Percentiles rank a stretch among this genome's conserved stretches.
Conservation (phyloP, 2,329 filamentous ascomycete genomes). For the Paraconiothyrium brasiliense region DNA sequence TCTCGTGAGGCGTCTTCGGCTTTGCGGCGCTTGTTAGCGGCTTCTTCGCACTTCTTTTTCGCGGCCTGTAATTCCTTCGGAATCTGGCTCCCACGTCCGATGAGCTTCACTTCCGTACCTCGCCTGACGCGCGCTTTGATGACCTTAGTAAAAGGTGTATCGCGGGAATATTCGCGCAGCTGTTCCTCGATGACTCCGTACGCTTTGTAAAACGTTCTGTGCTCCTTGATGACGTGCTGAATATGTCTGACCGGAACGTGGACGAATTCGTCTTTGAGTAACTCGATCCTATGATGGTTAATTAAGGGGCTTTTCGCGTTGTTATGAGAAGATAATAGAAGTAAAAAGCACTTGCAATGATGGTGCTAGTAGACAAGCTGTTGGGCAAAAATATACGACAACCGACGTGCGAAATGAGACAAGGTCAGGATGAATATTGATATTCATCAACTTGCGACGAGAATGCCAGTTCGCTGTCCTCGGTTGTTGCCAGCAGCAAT, state of each 20-base stretch:
- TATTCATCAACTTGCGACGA: background rate
- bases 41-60: slow-evolving; percentile 36
- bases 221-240: slow-evolving; percentile 34
- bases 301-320: background rate
- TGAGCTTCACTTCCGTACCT: slow-evolving; percentile 29
- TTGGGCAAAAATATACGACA: no score
- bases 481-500: background rate
- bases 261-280: slow-evolving; percentile 56
- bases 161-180: slow-evolving; percentile 31
- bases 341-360: background rate
- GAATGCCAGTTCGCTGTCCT: background rate
- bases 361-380: no score
- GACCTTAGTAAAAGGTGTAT: slow-evolving; percentile 30
- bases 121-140: slow-evolving; percentile 32
- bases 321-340: background rate
- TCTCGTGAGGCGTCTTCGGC: slow-evolving; percentile 29
- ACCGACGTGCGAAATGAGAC: background rate
- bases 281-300: slow-evolving; percentile 29
- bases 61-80: slow-evolving; percentile 46
- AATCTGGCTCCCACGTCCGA: slow-evolving; percentile 34
- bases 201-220: slow-evolving; percentile 51
- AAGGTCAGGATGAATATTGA: background rate
- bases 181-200: slow-evolving; percentile 47
- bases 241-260: slow-evolving; percentile 50
- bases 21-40: slow-evolving; percentile 39